These are phyloP conservation scores for Colletotrichum lentis DNA, from an alignment of 2,329 filamentous ascomycete species.

Conservation along the genomic window DNA sequence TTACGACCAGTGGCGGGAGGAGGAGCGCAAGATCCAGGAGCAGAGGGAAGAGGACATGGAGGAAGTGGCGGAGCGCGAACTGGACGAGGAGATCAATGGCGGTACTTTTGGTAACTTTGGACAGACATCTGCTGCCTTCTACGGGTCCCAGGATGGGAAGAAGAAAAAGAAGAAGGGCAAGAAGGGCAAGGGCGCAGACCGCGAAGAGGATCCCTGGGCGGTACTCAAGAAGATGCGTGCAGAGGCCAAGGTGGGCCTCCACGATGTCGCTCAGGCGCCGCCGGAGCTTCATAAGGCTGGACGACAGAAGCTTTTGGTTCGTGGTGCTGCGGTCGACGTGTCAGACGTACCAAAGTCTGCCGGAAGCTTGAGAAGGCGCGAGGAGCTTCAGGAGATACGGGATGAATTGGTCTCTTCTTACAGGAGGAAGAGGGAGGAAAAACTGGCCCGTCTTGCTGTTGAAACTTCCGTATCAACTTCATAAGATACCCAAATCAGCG, in stretches of 20 bases:
- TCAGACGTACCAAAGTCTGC: slow-evolving; percentile 50
- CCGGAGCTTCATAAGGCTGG: slow-evolving; percentile 70
- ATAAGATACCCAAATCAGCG: slow-evolving; percentile 14
- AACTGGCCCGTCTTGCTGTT: slow-evolving; percentile 14
- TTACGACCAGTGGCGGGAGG: slow-evolving; percentile 78
- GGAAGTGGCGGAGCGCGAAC: slow-evolving; percentile 68
- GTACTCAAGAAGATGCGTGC: slow-evolving; percentile 73
- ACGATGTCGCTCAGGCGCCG: slow-evolving; percentile 76
- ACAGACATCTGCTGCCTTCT: slow-evolving; percentile 49
- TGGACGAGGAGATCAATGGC: slow-evolving; percentile 64
- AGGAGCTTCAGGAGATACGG: slow-evolving; percentile 49
- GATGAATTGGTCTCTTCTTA: slow-evolving; percentile 52
- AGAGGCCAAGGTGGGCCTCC: slow-evolving; percentile 59
- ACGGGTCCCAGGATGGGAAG: slow-evolving; percentile 54
- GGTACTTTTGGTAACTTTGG: slow-evolving; percentile 49
- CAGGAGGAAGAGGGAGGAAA: slow-evolving; percentile 47
- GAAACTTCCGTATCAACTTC: background rate
- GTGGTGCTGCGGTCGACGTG: slow-evolving; percentile 48
- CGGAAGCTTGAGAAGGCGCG: slow-evolving; percentile 51
- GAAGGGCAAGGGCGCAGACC: slow-evolving; percentile 53
- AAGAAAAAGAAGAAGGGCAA: slow-evolving; percentile 55
- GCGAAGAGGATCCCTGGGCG: slow-evolving; percentile 78
- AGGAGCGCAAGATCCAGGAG: slow-evolving; percentile 70
- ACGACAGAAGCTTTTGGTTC: slow-evolving; percentile 47
- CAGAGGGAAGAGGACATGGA: slow-evolving; percentile 72